A percentile compares a stretch with the other conserved stretches of the same genome.
phyloP scores from a whole-genome alignment of 176 grass and related monocot genomes.

The Raddia distichophylla region DNA sequence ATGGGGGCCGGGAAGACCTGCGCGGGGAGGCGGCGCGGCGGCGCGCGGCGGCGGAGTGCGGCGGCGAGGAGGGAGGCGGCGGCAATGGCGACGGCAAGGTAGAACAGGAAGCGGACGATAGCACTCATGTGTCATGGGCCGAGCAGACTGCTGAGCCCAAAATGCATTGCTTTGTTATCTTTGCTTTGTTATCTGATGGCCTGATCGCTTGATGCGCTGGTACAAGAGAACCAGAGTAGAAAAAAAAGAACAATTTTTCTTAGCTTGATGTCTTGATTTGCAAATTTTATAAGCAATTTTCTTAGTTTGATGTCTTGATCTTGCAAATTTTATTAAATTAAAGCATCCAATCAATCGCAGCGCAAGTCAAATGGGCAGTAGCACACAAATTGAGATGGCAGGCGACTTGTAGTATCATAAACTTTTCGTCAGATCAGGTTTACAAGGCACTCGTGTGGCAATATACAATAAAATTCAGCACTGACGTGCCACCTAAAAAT shows the following conservation, averaged over 20 bases:
- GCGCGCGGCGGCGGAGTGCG: constrained; percentile 38
- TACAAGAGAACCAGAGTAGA: background rate
- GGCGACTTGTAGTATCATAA: constrained; percentile 4
- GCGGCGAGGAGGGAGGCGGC: constrained; percentile 52
- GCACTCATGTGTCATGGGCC: constrained; percentile 50
- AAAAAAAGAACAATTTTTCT: background rate
- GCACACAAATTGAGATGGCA: constrained; percentile 3
- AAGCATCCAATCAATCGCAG: constrained; percentile 9
- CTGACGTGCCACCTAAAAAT: background rate
- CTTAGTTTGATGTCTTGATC: background rate
- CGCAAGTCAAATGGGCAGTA: background rate
- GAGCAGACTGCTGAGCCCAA: background rate
- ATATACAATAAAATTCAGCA: background rate
- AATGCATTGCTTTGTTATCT: no score
- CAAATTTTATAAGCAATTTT: background rate
- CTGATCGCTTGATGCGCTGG: background rate
- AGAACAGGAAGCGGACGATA: constrained; percentile 44
- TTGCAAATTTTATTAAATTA: background rate
- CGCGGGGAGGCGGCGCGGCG: constrained; percentile 6
- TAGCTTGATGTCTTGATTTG: background rate
- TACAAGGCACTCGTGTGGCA: background rate
- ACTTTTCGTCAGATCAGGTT: background rate
- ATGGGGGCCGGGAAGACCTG: constrained; percentile 10
- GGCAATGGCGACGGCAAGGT: constrained; percentile 52
- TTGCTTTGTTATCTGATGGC: background rate